A percentile compares a stretch with the other conserved stretches of the same genome.
phyloP scores from a whole-genome alignment of 179 eudicot genomes.

The Gypsophila paniculata region DNA sequence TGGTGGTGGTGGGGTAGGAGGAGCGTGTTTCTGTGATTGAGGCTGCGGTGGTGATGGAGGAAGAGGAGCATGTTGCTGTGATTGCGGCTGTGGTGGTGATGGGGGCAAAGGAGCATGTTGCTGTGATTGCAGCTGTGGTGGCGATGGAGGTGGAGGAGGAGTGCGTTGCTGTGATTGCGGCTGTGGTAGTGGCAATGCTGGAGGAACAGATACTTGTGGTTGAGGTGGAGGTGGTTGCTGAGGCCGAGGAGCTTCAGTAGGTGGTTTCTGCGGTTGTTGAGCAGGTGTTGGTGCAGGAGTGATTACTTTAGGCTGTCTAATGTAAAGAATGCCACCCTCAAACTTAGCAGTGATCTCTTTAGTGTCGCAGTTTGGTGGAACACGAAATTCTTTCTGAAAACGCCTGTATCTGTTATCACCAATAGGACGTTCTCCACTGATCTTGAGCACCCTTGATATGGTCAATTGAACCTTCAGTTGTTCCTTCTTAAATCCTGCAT shows the following conservation, averaged over 20 bases:
- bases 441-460: slow-evolving; percentile 30
- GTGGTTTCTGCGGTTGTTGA: slow-evolving; percentile 16
- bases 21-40: slow-evolving; percentile 15
- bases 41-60: slow-evolving; percentile 3
- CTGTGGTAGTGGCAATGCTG: neutral
- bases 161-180: neutral
- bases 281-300: slow-evolving; percentile 25
- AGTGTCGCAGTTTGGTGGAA: slow-evolving; percentile 45
- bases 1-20: neutral
- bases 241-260: slow-evolving; percentile 17
- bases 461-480: slow-evolving; percentile 53
- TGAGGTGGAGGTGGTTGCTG: neutral
- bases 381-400: slow-evolving; percentile 35
- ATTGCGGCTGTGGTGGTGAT: slow-evolving; percentile 6
- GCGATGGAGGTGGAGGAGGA: slow-evolving; percentile 1
- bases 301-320: slow-evolving; percentile 53
- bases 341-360: slow-evolving; percentile 50
- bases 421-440: slow-evolving; percentile 47
- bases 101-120: neutral
- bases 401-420: slow-evolving; percentile 51
- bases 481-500: slow-evolving; percentile 55
- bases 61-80: neutral
- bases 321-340: slow-evolving; percentile 43
- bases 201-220: neutral
- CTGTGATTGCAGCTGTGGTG: slow-evolving; percentile 15